Conservation (phyloP, 2,329 filamentous ascomycete genomes). For the Diaporthe aspalathi region DNA sequence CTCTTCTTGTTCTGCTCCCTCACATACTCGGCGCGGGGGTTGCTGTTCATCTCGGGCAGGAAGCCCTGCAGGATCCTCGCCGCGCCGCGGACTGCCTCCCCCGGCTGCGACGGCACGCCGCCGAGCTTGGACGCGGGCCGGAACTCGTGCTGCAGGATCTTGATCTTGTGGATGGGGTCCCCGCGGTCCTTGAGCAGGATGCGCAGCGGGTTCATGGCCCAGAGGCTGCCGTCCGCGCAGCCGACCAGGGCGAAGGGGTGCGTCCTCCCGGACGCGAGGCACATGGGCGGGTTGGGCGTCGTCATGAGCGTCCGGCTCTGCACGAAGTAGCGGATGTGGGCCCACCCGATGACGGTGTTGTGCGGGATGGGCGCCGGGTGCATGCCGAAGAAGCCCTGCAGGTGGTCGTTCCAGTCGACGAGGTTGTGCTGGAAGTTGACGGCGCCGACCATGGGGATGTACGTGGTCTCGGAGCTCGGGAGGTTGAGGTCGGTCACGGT, state of each 20-base stretch:
- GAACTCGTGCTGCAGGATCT: constrained; percentile 67
- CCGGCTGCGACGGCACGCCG: not conserved
- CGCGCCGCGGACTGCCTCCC: constrained; percentile 55
- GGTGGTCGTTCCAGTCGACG: constrained; percentile 65
- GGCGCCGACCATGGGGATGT: constrained; percentile 59
- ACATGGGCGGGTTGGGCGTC: constrained; percentile 61
- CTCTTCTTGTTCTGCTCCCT: constrained; percentile 50
- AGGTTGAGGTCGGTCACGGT: constrained; percentile 64
- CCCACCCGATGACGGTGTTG: constrained; percentile 64
- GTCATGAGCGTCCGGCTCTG: constrained; percentile 64
- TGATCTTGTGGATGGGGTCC: constrained; percentile 53
- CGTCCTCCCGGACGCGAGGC: constrained; percentile 60
- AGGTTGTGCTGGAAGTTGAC: constrained; percentile 65
- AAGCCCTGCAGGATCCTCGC: constrained; percentile 66
- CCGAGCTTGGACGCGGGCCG: constrained; percentile 46
- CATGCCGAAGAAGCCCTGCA: constrained; percentile 65
- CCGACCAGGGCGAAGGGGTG: constrained; percentile 67
- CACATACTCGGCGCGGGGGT: constrained; percentile 54
- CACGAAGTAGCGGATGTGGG: constrained; percentile 64
- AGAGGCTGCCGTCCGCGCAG: constrained; percentile 65
- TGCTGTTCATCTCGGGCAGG: constrained; percentile 60
- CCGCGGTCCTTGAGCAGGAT: constrained; percentile 56
- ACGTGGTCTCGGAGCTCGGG: constrained; percentile 65
- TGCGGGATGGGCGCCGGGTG: constrained; percentile 65
- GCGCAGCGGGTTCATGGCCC: constrained; percentile 59